Base-by-base conservation (phyloP, 2,329 filamentous ascomycete species). In the Microsporum ferrugineum region DNA sequence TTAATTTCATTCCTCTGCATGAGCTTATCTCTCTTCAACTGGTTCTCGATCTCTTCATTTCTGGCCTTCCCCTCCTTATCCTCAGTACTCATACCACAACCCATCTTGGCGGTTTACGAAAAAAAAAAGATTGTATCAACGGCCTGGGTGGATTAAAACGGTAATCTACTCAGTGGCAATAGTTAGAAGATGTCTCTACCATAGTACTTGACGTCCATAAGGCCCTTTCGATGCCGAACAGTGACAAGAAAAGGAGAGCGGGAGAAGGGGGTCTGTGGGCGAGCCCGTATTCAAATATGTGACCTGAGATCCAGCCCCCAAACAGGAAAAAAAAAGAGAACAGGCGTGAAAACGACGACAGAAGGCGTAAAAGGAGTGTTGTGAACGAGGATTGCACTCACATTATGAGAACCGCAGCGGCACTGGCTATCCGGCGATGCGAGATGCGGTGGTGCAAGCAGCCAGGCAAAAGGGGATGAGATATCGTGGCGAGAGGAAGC, bases 1-100 rank as follows among this genome's bases (percentile, higher is more conserved):
- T 99, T 99, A 82, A 99, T 99, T 80, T 99, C 94, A 71, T 99
- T 99, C 71, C 92, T 88, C 81, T 96, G 91, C 82, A 95, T 88
- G 89, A 97, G 89, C 80, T 95, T 95, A 75, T 99, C 94, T 76
- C 90, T 85, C 85, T 96, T 97, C 75, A 97, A 82, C 82, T 97
- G 92, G 77, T 96, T 97, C 80, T 99, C 94, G 73, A 99, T 99
- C 85, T 97, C 92, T 84, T 99, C 94, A 76, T 99, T 97, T 71
- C 94, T 88, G 82, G 91, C 89, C 89, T 96, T 97, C 80, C 94
- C 92, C 91, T 97, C 94, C 88, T 96, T 96, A 81, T 97, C 94
- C 82, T 97, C 94, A 74, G 94, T 96, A 77, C 92, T 97, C 90
- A 96, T 95, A 79, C 92, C 92, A 78, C 94, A 99, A 86, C 94